Conservation (phyloP, 108 stramenopile genomes). For the Mediolabrus comicus region DNA sequence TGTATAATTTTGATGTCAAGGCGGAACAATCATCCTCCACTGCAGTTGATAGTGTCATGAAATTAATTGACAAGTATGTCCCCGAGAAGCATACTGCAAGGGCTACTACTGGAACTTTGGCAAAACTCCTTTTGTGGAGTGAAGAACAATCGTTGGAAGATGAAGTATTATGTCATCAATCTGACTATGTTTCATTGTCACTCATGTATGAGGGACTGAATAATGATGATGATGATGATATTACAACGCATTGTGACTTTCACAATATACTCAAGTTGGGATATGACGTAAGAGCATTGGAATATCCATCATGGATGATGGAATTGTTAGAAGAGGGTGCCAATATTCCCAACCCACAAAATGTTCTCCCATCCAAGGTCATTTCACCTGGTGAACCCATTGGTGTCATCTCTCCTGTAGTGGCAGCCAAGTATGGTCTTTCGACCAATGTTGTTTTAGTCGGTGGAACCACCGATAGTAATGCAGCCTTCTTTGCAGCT, state of each 20-base stretch:
- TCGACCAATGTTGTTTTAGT: constrained; percentile 60
- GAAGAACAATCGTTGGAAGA: constrained; percentile 58
- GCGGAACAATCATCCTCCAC: neutral
- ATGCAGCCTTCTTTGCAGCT: constrained; percentile 91
- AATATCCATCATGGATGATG: constrained; percentile 75
- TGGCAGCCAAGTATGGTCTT: constrained; percentile 62
- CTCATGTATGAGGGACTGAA: constrained; percentile 47
- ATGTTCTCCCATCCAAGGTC: constrained; percentile 57
- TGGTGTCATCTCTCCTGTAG: constrained; percentile 58
- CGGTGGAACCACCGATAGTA: constrained; percentile 92
- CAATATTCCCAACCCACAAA: constrained; percentile 33
- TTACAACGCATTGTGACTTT: constrained; percentile 71
- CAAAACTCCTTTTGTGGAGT: constrained; percentile 89
- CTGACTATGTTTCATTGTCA: constrained; percentile 83
- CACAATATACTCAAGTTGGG: constrained; percentile 93
- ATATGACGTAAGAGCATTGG: constrained; percentile 77
- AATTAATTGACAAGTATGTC: constrained; percentile 66
- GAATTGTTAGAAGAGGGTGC: constrained; percentile 55
- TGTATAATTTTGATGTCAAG: constrained; percentile 80
- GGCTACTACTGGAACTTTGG: constrained; percentile 81
- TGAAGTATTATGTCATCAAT: constrained; percentile 85
- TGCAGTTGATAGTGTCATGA: constrained; percentile 42
- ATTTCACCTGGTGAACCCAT: constrained; percentile 75
- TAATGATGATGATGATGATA: constrained; percentile 8
- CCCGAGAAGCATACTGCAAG: constrained; percentile 81